Percentiles rank a stretch among this genome's conserved stretches.
Conservation (phyloP, 805 yeast species). For the Pichia thaimueangensis region DNA sequence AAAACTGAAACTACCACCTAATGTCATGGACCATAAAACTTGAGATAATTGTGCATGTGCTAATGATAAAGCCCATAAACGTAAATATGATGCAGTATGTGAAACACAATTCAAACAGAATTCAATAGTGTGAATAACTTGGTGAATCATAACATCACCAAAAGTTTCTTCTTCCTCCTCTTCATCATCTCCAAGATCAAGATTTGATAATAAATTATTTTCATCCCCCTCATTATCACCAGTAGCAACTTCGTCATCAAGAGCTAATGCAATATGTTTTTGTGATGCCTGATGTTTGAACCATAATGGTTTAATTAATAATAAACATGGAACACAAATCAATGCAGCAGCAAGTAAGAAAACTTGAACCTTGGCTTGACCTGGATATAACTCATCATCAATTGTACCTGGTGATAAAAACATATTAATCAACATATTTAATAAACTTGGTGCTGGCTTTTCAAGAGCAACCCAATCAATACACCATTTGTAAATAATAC, state of each 20-base stretch:
- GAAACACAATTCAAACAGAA: conserved; percentile 75
- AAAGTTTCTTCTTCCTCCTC: conserved; percentile 39
- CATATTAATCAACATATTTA: conserved; percentile 73
- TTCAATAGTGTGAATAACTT: conserved; percentile 75
- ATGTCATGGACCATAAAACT: conserved; percentile 72
- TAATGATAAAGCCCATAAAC: conserved; percentile 73
- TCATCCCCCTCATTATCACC: conserved; percentile 18
- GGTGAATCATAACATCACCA: conserved; percentile 71
- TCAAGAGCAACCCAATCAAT: conserved; percentile 61
- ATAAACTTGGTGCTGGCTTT: conserved; percentile 63
- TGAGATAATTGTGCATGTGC: conserved; percentile 76
- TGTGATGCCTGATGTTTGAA: conserved; percentile 43
- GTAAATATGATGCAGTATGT: conserved; percentile 71
- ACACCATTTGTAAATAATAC: conserved; percentile 69
- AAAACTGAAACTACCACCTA: conserved; percentile 31
- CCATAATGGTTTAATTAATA: conserved; percentile 56
- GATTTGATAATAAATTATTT: conserved; percentile 28
- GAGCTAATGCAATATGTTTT: conserved; percentile 36
- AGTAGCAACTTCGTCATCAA: conserved; percentile 16
- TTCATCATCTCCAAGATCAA: conserved; percentile 36
- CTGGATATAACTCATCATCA: conserved; percentile 59
- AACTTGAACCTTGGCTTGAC: conserved; percentile 58
- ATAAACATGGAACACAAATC: conserved; percentile 69
- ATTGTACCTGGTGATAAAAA: conserved; percentile 66
- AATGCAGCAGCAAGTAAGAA: conserved; percentile 52